Evolutionary conservation across 768 basidiomycete genomes (phyloP).

Genomic region (Terana coerulea): DNA sequence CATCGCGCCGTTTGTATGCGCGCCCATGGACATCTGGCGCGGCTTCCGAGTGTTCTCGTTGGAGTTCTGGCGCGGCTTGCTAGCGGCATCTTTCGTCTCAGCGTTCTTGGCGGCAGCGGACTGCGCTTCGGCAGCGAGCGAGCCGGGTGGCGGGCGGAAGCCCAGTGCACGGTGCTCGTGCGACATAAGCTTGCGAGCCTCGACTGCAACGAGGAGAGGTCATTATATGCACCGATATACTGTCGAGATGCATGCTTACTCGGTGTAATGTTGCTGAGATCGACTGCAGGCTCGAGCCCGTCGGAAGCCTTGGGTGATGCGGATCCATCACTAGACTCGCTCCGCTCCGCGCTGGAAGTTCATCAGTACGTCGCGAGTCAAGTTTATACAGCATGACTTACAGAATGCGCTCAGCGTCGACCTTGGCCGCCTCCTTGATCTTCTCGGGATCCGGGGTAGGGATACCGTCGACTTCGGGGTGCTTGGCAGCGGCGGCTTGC

Average conservation of each 20-base stretch:
- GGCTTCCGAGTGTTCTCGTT: constrained; percentile 3
- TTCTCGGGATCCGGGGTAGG: constrained; percentile 11
- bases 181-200: constrained; percentile 25
- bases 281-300: constrained; percentile 11
- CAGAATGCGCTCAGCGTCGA: constrained; percentile 25
- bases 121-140: constrained; percentile 29
- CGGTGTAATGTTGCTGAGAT: constrained; percentile 20
- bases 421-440: constrained; percentile 24
- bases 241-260: constrained; percentile 1
- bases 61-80: background rate
- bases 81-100: constrained; percentile 7
- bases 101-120: constrained; percentile 23
- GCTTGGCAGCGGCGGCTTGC: constrained; percentile 32
- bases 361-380: background rate
- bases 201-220: constrained; percentile 12
- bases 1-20: background rate
- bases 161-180: constrained; percentile 28
- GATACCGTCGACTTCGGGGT: constrained; percentile 22
- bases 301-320: no score
- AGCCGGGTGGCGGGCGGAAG: constrained; percentile 28
- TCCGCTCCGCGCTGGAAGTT: constrained; percentile 15
- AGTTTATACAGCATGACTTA: constrained; percentile 1
- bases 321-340: no score
- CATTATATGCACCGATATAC: background rate
- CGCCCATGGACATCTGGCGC: background rate